Conservation (phyloP, 208 protist genomes). For the Strigomonas oncopelti region DNA sequence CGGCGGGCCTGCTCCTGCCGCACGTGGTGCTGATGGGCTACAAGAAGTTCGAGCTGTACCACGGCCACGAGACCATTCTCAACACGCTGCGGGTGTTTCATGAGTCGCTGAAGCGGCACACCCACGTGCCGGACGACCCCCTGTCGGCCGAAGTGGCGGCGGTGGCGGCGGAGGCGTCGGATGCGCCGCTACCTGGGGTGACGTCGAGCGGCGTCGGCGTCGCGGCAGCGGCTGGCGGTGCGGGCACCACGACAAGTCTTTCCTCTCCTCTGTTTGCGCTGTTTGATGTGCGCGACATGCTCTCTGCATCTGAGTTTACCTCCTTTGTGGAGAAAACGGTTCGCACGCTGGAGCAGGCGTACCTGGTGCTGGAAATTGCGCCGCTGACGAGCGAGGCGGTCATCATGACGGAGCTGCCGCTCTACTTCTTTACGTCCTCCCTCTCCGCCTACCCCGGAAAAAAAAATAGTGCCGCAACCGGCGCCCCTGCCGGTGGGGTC, state of each 20-base stretch:
- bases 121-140: not conserved
- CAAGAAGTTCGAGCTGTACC: constrained; percentile 45
- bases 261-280: not conserved
- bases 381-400: constrained; percentile 60
- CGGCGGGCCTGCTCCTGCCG: constrained; percentile 35
- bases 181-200: not conserved
- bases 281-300: not conserved
- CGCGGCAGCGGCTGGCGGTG: not conserved
- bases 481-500: too few species aligned
- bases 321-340: constrained; percentile 32
- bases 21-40: constrained; percentile 41
- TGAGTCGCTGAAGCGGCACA: not conserved
- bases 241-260: not conserved
- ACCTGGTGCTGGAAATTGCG: constrained; percentile 36
- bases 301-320: constrained; percentile 25
- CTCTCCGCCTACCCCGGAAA: not conserved
- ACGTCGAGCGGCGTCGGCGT: not conserved
- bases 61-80: constrained; percentile 57
- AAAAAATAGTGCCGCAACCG: too few species aligned
- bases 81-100: constrained; percentile 20
- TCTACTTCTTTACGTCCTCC: constrained; percentile 47
- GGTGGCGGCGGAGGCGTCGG: not conserved
- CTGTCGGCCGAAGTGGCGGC: not conserved
- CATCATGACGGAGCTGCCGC: constrained; percentile 61
- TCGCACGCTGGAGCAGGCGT: constrained; percentile 48